Evolutionary conservation across 2,329 filamentous ascomycete genomes (phyloP), one percentile per base, ranked within the genome.

Genomic region (Xylaria sp.): DNA sequence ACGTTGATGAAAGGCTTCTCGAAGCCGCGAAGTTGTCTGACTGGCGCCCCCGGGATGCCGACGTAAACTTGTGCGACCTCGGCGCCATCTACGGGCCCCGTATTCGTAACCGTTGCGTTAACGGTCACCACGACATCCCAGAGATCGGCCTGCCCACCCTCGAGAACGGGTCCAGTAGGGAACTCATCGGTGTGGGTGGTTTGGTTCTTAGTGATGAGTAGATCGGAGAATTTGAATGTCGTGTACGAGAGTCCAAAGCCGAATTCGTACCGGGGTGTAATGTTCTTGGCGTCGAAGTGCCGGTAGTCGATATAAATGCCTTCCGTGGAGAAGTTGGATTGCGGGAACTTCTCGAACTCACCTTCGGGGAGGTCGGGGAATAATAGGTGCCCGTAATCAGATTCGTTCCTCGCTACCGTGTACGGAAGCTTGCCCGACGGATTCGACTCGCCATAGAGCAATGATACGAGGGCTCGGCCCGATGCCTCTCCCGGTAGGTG

Each of bases 401-500:
- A 80, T 47, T 83, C 82, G 45, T 85, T 84, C 61, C 79, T 81
- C 0, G 88, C 87, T 0, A 90, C 81, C 0, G 89, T 90, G 73
- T 89, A 91, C 0, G 87, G 86, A 0, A 90, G 79, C 63, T 84
- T 83, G 1, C 88, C 88, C 0, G 86, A 89, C 0, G 85, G 84
- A 67, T 84, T 86, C 2, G 80, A 76, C 2, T 85, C 81, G 27
- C 88, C 88, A 71, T 89, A 90, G 0, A 90, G 79, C 7, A 90
- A 74, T 0, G 84, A 81, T 0, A 85, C 84, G 5, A 90, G 73
- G 0, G 87, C 84, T 0, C 79, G 77, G 0, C 89, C 89, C 0
- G 85, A 86, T 63, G 89, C 86, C 72, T 91, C 87, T 0, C 89
- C 89, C 0, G 89, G 89, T 0, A 90, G 79, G 72, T 90, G 89